Conservation (phyloP, 73 alveolate species). For the Uronychia setigera region DNA sequence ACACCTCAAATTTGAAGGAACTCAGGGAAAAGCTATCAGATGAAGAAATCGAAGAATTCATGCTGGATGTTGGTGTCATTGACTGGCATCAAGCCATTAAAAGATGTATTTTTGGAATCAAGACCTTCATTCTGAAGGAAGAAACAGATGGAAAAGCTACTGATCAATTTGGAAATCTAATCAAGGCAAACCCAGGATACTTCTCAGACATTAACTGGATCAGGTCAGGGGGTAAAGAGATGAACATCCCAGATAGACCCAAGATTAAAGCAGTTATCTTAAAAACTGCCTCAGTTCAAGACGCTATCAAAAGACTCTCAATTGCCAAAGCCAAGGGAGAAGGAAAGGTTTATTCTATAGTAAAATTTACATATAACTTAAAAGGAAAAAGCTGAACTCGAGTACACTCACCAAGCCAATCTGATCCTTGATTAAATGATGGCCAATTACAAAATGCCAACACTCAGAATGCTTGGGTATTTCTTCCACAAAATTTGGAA, state of each 20-base stretch:
- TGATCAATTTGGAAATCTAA: conserved; percentile 33
- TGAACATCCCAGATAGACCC: conserved; percentile 46
- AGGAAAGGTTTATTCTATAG: conserved; percentile 1
- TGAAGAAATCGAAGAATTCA: conserved; percentile 56
- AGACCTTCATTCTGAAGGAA: conserved; percentile 81
- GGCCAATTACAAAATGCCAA: conserved; percentile 51
- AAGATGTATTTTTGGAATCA: conserved; percentile 81
- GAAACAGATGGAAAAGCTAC: conserved; percentile 55
- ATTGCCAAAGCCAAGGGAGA: conserved; percentile 24
- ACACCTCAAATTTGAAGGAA: conserved; percentile 39
- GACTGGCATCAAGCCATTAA: conserved; percentile 80
- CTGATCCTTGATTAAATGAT: conserved; percentile 70
- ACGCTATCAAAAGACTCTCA: conserved; percentile 66
- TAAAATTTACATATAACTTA: background rate
- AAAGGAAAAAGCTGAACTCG: background rate
- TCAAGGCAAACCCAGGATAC: conserved; percentile 45
- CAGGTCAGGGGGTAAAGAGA: conserved; percentile 40
- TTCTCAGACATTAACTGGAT: conserved; percentile 80
- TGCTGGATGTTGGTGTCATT: conserved; percentile 70
- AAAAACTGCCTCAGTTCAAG: conserved; percentile 58
- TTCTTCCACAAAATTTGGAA: conserved; percentile 73
- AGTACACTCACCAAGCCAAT: conserved; percentile 43
- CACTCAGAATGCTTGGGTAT: conserved; percentile 68
- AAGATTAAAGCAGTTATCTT: conserved; percentile 57
- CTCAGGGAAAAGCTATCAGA: conserved; percentile 22